A percentile compares a stretch with the other conserved stretches of the same genome.
phyloP scores from a whole-genome alignment of 2,329 filamentous ascomycete genomes.

The Neonectria sp. region DNA sequence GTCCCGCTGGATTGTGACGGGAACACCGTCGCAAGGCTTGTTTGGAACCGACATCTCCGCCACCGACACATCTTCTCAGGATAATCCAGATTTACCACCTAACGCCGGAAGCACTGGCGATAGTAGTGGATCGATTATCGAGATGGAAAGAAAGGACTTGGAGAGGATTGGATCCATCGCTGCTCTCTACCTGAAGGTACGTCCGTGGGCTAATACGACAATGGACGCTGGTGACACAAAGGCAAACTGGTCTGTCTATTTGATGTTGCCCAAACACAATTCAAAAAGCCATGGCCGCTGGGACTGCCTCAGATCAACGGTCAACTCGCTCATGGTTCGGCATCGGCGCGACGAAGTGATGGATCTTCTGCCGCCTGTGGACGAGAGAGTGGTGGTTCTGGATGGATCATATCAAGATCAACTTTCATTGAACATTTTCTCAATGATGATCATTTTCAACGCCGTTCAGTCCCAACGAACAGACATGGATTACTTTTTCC shows the following conservation, averaged over 20 bases:
- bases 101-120: slow-evolving; percentile 41
- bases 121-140: slow-evolving; percentile 53
- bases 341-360: slow-evolving; percentile 82
- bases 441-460: slow-evolving; percentile 88
- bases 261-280: slow-evolving; percentile 72
- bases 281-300: slow-evolving; percentile 68
- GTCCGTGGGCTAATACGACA: slow-evolving; percentile 81
- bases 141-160: slow-evolving; percentile 74
- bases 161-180: slow-evolving; percentile 77
- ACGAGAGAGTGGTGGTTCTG: slow-evolving; percentile 80
- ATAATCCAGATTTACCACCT: slow-evolving; percentile 32
- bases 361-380: slow-evolving; percentile 78
- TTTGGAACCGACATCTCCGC: slow-evolving; percentile 71
- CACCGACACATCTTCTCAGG: not conserved
- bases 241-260: slow-evolving; percentile 81
- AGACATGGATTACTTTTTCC: slow-evolving; percentile 91
- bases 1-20: slow-evolving; percentile 90
- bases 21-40: slow-evolving; percentile 88
- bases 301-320: slow-evolving; percentile 75
- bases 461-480: slow-evolving; percentile 88
- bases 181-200: slow-evolving; percentile 79
- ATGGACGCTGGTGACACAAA: slow-evolving; percentile 67
- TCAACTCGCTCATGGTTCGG: slow-evolving; percentile 87
- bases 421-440: slow-evolving; percentile 86
- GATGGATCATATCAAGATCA: slow-evolving; percentile 90